A percentile compares a stretch with the other conserved stretches of the same genome.
These are phyloP conservation scores for Vitis hybrid DNA, from an alignment of 177 flowering plant species.

Conservation along the genomic window DNA sequence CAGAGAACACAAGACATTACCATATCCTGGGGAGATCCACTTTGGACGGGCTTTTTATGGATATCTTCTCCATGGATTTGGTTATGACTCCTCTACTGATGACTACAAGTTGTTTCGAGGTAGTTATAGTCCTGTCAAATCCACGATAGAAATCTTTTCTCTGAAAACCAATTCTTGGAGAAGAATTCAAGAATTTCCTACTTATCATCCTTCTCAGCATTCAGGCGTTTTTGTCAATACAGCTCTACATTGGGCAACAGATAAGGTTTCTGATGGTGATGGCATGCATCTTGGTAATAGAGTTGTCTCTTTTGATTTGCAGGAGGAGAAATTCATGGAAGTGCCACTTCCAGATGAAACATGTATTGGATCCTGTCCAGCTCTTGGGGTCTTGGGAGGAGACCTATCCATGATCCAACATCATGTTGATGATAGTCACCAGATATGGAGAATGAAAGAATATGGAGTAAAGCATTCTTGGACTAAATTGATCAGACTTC, in stretches of 20 bases:
- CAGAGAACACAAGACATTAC: neutral
- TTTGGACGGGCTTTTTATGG: too few relatives aligned
- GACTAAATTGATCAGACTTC: neutral
- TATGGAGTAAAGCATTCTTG: neutral
- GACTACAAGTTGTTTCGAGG: neutral
- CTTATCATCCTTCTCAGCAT: too few relatives aligned
- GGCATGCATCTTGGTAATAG: too few relatives aligned
- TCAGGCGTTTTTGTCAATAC: too few relatives aligned
- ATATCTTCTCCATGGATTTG: too few relatives aligned
- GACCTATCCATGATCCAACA: neutral
- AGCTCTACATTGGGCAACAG: neutral
- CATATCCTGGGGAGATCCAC: too few relatives aligned
- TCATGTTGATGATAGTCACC: neutral
- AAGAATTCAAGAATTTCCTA: neutral
- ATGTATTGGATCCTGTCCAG: neutral
- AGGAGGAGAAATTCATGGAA: neutral
- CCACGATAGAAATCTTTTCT: neutral
- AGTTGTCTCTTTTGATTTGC: neutral
- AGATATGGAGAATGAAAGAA: neutral
- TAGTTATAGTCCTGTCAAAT: neutral
- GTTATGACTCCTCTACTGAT: too few relatives aligned
- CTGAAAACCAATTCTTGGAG: neutral
- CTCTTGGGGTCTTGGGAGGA: neutral
- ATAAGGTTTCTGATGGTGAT: neutral
- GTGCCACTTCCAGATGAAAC: neutral